Evolutionary conservation across 805 yeast genomes (phyloP), one percentile per base, ranked within the genome.

Genomic region (Candida silvicultrix): DNA sequence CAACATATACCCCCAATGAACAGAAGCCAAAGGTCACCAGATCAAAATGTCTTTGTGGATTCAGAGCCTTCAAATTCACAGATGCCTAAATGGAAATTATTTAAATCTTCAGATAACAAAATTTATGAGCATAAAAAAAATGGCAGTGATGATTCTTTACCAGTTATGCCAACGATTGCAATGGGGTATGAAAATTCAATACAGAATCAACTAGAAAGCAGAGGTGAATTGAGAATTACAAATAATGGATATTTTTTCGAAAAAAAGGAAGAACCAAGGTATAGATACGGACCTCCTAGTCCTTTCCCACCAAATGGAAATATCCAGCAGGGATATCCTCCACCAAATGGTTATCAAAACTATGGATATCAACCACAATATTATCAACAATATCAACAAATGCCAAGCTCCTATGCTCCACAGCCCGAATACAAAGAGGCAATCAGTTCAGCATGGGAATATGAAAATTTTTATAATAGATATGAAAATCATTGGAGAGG

Each of bases 91-190:
- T 37, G 39, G 39, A 20, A 37, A 21, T 16, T 20, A 12, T 37
- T 37, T 16, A 37, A 37, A 37, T 14, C 39, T 19, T n/a, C 16
- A 8, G 16, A 12, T 19, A 37, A 37, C 15, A 20, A 20, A 21
- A 10, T 37, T 10, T 57, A 57, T 36, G 38, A 32, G 4, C 56
- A 53, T 31, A 25, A 39, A 5, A 25, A 41, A 4, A 48, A 48
- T 23, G 49, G 41, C 2, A 49, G 56, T 41, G 61, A 49, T 25
- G 63, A 58, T 42, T 40, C 43, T 7, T 28, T 58, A 34, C 57
- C 48, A 21, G 31, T 58, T 29, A 57, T 56, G 60, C 63, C 63
- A 2, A 58, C 63, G 1, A 31, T 58, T 15, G 63, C 63, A 1
- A 53, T 54, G 49, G 63, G 63, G 7, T 57, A 47, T 42, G 60